Base-by-base conservation (phyloP, 73 alveolate genomes). In the Effrenium voratum region DNA sequence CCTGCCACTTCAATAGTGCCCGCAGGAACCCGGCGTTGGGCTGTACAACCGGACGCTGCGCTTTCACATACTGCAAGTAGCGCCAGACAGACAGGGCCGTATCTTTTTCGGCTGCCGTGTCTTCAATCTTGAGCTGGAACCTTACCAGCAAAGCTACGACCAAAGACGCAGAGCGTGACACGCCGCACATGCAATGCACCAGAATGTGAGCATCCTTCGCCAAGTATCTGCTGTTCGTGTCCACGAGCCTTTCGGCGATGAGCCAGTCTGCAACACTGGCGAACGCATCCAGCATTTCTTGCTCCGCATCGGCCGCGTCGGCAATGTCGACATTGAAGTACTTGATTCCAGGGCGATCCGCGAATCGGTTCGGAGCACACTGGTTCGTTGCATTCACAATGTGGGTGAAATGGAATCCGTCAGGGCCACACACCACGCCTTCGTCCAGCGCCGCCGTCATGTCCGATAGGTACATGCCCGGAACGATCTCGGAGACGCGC, bases 11-110 rank as follows among this genome's bases (percentile, higher is more conserved):
- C 12, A 70, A 46, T 13, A 70, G 82, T 0, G 82, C 82, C 13
- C 82, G 82, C 82, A 70, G 82, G 47, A 70, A 70, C 4, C 82
- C 82, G 45, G 82, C 82, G 32, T 70, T 70, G 10, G 82, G 82
- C 47, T 36, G 82, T 70, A 70, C 24, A 10, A 70, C 24, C 8
- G 82, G 82, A 46, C 82, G 82, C 32, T 30, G 82, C 32, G n/a
- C 82, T 70, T 70, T 70, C 34, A 70, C 82, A 36, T 36, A 36
- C 47, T 70, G 45, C 30, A 70, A 28, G 32, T 46, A 70, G 24
- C 50, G 45, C 82, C 82, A 70, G 3, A 70, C 82, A 0, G 82
- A 70, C n/a, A n/a, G n/a, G n/a, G n/a, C n/a, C n/a, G n/a, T n/a
- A n/a, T n/a, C n/a, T n/a, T n/a, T n/a, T n/a, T n/a, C n/a, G n/a